Conservation (phyloP, 2,329 filamentous ascomycete genomes). For the Colletotrichum agaves region DNA sequence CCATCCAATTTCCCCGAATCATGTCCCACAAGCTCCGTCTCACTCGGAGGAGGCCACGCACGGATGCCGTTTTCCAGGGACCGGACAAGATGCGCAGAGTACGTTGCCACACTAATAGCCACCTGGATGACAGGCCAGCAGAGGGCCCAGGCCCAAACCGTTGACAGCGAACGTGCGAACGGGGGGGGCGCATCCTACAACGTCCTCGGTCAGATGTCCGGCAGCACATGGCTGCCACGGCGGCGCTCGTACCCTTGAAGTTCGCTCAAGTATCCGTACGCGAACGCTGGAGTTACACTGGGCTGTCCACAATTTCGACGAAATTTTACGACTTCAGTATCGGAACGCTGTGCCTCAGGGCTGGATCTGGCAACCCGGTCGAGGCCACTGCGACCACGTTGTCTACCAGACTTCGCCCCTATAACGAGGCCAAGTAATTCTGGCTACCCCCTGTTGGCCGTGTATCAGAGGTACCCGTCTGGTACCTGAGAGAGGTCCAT, state of each 20-base stretch:
- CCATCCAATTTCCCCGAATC: constrained; percentile 37
- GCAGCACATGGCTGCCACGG: constrained; percentile 5
- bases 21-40: constrained; percentile 34
- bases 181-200: neutral
- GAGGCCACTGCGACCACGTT: constrained; percentile 2
- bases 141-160: constrained; percentile 29
- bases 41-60: constrained; percentile 19
- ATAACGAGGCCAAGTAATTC: neutral
- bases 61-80: constrained; percentile 27
- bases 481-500: neutral
- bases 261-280: neutral
- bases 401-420: neutral
- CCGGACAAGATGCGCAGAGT: neutral
- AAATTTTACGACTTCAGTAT: neutral
- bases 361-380: constrained; percentile 18
- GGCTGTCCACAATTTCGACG: neutral
- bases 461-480: neutral
- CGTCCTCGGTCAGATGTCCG: constrained; percentile 28
- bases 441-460: neutral
- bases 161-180: constrained; percentile 23
- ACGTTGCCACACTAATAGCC: constrained; percentile 5
- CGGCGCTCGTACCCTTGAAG: neutral
- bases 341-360: neutral
- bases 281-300: neutral
- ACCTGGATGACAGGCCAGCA: constrained; percentile 17